Conservation (phyloP, 345 rosid genomes). For the Salix koriyanagi region DNA sequence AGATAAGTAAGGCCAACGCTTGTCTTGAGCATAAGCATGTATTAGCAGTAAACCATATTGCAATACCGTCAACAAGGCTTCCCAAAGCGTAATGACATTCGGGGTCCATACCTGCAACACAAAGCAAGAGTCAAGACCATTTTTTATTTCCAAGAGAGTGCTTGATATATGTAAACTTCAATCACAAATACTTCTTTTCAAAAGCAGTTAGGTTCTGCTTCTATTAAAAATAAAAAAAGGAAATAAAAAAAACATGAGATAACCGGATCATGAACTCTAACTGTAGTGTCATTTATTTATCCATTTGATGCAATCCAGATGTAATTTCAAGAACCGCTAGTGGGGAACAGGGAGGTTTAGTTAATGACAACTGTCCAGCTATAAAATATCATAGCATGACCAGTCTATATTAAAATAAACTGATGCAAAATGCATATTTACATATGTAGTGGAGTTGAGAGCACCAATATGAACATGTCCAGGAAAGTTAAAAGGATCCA, state of each 20-base stretch:
- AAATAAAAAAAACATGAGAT: no score
- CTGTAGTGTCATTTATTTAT: neutral
- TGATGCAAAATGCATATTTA: neutral
- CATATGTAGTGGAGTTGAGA: neutral
- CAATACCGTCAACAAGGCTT: slow-evolving; percentile 79
- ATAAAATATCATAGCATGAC: neutral
- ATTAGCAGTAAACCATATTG: slow-evolving; percentile 66
- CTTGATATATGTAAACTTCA: slow-evolving; percentile 6
- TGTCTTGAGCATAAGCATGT: slow-evolving; percentile 93
- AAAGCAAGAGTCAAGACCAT: slow-evolving; percentile 3
- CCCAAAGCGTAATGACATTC: slow-evolving; percentile 72
- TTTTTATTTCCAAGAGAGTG: neutral
- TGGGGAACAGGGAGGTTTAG: no score
- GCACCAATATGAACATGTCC: slow-evolving; percentile 3
- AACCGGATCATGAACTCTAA: neutral
- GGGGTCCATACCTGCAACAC: slow-evolving; percentile 84
- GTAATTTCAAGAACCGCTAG: neutral
- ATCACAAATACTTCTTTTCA: neutral
- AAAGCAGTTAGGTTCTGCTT: neutral
- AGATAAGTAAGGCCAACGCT: slow-evolving; percentile 87
- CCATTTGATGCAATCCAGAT: neutral
- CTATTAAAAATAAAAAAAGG: neutral
- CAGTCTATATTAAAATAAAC: neutral
- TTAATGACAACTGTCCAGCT: neutral
- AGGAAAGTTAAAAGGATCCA: neutral